Evolutionary conservation across 2,329 filamentous ascomycete genomes (phyloP).

Genomic region (Apiospora koreana): DNA sequence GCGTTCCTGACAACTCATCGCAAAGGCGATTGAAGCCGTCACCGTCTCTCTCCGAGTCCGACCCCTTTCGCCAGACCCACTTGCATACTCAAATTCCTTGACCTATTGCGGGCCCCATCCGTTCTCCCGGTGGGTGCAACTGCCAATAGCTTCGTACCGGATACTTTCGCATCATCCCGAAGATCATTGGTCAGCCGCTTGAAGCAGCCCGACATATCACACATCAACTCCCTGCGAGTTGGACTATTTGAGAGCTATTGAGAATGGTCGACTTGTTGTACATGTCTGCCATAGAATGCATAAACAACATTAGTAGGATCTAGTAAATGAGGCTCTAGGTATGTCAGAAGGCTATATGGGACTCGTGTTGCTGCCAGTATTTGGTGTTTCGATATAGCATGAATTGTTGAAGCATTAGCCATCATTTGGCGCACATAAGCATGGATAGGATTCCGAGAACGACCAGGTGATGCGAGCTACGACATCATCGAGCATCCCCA

Average conservation of each 20-base stretch:
- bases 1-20: background rate
- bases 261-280: background rate
- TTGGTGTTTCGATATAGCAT: background rate
- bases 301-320: too few species aligned
- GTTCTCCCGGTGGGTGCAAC: constrained; percentile 1
- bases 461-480: background rate
- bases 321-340: too few species aligned
- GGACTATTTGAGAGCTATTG: background rate
- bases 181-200: background rate
- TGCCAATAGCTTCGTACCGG: background rate
- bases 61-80: background rate
- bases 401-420: background rate
- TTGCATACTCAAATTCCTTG: background rate
- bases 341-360: too few species aligned
- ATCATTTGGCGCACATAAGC: too few species aligned
- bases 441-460: background rate
- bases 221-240: background rate
- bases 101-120: background rate
- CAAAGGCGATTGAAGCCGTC: background rate
- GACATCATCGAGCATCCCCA: background rate
- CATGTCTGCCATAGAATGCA: background rate
- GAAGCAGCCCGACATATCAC: background rate
- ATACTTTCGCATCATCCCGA: background rate
- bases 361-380: background rate
- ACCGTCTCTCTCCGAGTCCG: constrained; percentile 4